Percentiles rank a stretch among this genome's conserved stretches.
These are phyloP conservation scores for Tetrahymena malaccensis DNA, from an alignment of 73 alveolate species.

Conservation along the genomic window DNA sequence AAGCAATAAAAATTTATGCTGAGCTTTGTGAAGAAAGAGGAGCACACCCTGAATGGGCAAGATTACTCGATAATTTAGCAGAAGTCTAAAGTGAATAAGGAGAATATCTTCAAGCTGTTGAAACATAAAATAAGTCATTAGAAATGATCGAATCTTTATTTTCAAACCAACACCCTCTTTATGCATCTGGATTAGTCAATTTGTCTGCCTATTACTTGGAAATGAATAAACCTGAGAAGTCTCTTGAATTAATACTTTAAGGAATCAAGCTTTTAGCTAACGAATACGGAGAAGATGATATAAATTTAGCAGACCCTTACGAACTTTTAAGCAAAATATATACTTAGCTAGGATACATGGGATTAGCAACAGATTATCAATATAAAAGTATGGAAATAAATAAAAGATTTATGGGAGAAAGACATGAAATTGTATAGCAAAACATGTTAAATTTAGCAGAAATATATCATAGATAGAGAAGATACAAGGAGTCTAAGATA, in stretches of 20 bases:
- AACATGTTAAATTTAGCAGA: neutral
- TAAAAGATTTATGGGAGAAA: neutral
- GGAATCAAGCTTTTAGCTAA: neutral
- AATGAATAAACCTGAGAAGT: neutral
- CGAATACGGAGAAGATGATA: neutral
- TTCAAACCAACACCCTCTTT: neutral
- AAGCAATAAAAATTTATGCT: neutral
- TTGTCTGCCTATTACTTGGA: neutral
- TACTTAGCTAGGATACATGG: neutral
- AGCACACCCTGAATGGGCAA: neutral
- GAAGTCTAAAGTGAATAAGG: neutral
- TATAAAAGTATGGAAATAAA: neutral
- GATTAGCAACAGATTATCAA: neutral
- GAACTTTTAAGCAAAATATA: neutral
- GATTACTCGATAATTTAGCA: neutral
- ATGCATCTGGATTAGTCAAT: neutral
- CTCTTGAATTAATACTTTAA: neutral
- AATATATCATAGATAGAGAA: neutral
- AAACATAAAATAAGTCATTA: neutral
- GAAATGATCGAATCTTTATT: neutral
- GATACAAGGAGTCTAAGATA: neutral
- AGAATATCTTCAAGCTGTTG: neutral
- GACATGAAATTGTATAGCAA: neutral
- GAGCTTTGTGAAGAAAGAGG: neutral
- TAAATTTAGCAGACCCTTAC: neutral